These are phyloP conservation scores for Suhomyces maxii DNA, from an alignment of 1,139 yeast species.

Conservation along the genomic window DNA sequence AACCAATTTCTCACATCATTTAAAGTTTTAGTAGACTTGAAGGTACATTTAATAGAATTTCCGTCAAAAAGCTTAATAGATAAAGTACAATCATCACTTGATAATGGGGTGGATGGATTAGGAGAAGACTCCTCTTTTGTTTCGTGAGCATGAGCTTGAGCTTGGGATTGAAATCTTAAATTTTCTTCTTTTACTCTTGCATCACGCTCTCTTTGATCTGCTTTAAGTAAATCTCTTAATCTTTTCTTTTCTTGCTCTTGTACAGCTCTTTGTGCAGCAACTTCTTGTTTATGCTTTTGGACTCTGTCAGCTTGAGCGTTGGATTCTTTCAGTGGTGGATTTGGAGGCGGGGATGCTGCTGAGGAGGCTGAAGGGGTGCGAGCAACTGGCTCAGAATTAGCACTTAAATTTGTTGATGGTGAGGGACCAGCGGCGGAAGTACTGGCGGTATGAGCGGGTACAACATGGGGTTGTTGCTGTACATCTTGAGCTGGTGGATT, in stretches of 20 bases:
- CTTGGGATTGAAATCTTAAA: constrained; percentile 5
- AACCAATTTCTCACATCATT: constrained; percentile 64
- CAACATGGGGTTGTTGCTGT: constrained; percentile 6
- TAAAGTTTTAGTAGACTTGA: constrained; percentile 43
- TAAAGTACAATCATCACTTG: constrained; percentile 34
- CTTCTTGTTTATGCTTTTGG: constrained; percentile 39
- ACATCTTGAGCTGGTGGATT: neutral
- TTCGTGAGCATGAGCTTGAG: neutral
- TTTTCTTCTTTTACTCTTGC: constrained; percentile 9
- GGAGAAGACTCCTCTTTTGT: neutral
- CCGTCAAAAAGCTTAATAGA: constrained; percentile 60
- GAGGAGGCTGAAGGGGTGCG: neutral
- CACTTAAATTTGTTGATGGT: neutral
- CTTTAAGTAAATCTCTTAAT: constrained; percentile 48
- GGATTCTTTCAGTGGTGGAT: constrained; percentile 9
- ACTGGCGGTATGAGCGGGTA: neutral
- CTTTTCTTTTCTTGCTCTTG: constrained; percentile 55
- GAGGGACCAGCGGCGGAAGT: neutral
- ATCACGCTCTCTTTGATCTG: constrained; percentile 51
- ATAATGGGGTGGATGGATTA: neutral
- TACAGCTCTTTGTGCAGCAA: constrained; percentile 31
- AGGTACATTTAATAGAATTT: constrained; percentile 44
- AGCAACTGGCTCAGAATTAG: neutral
- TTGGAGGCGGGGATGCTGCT: neutral
- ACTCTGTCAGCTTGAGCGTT: constrained; percentile 39